These are phyloP conservation scores for Brettanomyces anomalus DNA, from an alignment of 805 yeast genomes.

Conservation along the genomic window DNA sequence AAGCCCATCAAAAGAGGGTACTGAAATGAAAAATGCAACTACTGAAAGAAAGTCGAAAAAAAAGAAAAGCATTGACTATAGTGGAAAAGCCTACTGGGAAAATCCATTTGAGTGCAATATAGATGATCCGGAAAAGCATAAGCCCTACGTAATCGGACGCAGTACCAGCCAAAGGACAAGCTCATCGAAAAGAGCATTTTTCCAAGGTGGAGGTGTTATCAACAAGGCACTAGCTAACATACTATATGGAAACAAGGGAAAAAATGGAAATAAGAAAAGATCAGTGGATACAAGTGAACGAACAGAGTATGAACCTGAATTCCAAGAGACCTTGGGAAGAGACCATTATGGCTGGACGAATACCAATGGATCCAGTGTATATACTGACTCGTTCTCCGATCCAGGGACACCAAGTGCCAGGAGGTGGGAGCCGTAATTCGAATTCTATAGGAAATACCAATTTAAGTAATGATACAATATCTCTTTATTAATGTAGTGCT, in stretches of 20 bases:
- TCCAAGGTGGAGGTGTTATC: neutral
- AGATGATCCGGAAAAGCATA: neutral
- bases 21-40: too few species aligned
- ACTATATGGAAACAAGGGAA: neutral
- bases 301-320: too few species aligned
- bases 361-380: slow-evolving; percentile 3
- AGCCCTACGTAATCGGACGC: neutral
- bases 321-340: neutral
- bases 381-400: neutral
- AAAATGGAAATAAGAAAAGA: neutral
- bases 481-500: too few species aligned
- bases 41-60: too few species aligned
- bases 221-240: neutral
- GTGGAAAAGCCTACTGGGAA: too few species aligned
- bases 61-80: too few species aligned
- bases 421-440: neutral
- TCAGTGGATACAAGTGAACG: too few species aligned
- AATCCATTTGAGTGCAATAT: too few species aligned
- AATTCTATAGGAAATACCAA: too few species aligned
- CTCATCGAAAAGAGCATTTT: neutral
- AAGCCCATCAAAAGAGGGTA: too few species aligned
- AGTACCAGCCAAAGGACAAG: neutral
- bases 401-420: neutral
- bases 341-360: neutral
- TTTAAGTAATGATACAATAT: too few species aligned